phyloP scores from a whole-genome alignment of 257 asterid genomes.

The Eustoma russellianum region DNA sequence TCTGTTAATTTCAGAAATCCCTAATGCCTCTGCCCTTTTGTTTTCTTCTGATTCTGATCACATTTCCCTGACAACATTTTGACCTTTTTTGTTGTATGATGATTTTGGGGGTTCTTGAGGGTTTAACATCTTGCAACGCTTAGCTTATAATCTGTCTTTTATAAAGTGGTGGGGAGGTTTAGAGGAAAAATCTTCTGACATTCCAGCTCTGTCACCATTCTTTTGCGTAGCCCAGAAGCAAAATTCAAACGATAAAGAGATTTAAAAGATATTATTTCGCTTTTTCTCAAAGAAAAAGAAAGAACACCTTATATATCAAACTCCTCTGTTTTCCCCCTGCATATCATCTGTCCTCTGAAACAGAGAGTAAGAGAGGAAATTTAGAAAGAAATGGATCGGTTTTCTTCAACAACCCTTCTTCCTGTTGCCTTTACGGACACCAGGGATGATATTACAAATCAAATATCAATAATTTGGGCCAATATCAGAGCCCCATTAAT shows the following conservation, averaged over 20 bases:
- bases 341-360: constrained; percentile 2
- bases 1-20: background rate
- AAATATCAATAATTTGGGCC: constrained; percentile 49
- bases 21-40: no score
- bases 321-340: constrained; percentile 25
- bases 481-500: constrained; percentile 78
- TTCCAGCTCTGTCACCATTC: constrained; percentile 39
- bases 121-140: constrained; percentile 3
- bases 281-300: constrained; percentile 22
- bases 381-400: constrained; percentile 42
- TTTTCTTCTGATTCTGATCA: background rate
- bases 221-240: constrained; percentile 50
- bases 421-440: constrained; percentile 34
- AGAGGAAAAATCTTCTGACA: constrained; percentile 63
- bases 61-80: background rate
- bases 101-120: constrained; percentile 10
- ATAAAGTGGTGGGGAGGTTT: constrained; percentile 84
- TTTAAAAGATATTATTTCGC: constrained; percentile 27
- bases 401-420: constrained; percentile 26
- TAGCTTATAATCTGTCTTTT: constrained; percentile 34
- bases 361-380: constrained; percentile 17
- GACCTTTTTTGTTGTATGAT: background rate
- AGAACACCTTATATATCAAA: constrained; percentile 10
- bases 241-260: constrained; percentile 28
- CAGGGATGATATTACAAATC: constrained; percentile 41